Evolutionary conservation across 1,139 yeast species (phyloP), one percentile per base, ranked within the genome.

Genomic region (Diutina catenulata): DNA sequence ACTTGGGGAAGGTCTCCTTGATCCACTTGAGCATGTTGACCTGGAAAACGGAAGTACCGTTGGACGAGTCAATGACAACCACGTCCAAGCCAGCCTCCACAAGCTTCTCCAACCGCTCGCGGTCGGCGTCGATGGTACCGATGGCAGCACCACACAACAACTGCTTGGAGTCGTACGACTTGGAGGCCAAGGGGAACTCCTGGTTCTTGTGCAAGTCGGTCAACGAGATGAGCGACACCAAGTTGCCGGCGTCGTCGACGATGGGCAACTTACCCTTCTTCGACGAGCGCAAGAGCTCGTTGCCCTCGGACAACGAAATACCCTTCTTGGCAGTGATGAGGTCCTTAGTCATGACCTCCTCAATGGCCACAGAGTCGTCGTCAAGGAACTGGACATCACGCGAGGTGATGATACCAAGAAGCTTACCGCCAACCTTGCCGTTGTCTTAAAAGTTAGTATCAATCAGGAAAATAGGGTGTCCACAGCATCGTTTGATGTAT

Each of bases 251-350:
- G 23, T 61, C 59, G 58, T 93, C 96, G 49, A 91, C 77, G 55
- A 91, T 86, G 57, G 97, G 97, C 53, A 91, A 75, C 65, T 91
- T 91, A 62, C 99, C 99, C 71, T 91, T 91, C 70, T 91, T 93
- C 48, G 96, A 88, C 49, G 76, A 68, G 68, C 95, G 80, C 60
- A 91, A 76, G 50, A 87, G 78, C 43, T 80, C 83, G 61, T 91
- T 91, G 62, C 96, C 98, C 60, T 83, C 84, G 47, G 74, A 53
- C 54, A 91, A 75, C 43, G 79, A 74, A 50, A 91, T 76, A 53
- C 96, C 94, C 54, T 79, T 67, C 48, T 75, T 61, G 48, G 93
- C 96, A 44, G 94, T 83, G 52, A 87, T 73, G 50, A 88, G 70
- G 40, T 88, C 94, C 40, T 68, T 77, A 53, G 97, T 87, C 98